Conservation (phyloP, 768 basidiomycete genomes). For the Candolleomyces aberdarensis region DNA sequence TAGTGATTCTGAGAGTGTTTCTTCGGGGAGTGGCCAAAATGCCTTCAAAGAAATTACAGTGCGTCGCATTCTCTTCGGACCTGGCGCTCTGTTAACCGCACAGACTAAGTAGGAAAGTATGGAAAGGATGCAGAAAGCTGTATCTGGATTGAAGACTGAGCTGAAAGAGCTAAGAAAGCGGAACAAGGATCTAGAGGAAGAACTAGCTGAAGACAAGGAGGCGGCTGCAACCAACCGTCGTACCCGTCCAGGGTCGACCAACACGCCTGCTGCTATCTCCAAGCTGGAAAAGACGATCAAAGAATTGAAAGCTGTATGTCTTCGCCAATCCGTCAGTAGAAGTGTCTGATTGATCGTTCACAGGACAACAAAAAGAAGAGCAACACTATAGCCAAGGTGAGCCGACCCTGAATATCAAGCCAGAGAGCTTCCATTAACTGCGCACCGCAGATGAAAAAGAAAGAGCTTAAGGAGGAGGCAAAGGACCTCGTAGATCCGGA, state of each 20-base stretch:
- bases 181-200: conserved; percentile 14
- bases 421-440: too few species aligned
- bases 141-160: conserved; percentile 12
- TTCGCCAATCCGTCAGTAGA: not conserved
- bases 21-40: not conserved
- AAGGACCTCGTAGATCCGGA: conserved; percentile 29
- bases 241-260: conserved; percentile 1
- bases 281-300: conserved; percentile 11
- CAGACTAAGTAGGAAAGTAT: conserved; percentile 11
- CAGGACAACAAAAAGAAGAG: conserved; percentile 19
- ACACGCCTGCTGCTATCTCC: conserved; percentile 3
- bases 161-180: conserved; percentile 15
- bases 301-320: conserved; percentile 15
- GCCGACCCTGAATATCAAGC: too few species aligned
- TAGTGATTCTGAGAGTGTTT: not conserved
- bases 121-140: conserved; percentile 11
- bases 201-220: conserved; percentile 7
- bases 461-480: conserved; percentile 35
- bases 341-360: not conserved
- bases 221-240: not conserved
- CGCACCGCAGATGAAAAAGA: conserved; percentile 15
- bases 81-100: not conserved
- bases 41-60: not conserved
- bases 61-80: not conserved
- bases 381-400: conserved; percentile 22